phyloP scores from a whole-genome alignment of 371 early-diverging fungal species.

The Cokeromyces recurvatus region DNA sequence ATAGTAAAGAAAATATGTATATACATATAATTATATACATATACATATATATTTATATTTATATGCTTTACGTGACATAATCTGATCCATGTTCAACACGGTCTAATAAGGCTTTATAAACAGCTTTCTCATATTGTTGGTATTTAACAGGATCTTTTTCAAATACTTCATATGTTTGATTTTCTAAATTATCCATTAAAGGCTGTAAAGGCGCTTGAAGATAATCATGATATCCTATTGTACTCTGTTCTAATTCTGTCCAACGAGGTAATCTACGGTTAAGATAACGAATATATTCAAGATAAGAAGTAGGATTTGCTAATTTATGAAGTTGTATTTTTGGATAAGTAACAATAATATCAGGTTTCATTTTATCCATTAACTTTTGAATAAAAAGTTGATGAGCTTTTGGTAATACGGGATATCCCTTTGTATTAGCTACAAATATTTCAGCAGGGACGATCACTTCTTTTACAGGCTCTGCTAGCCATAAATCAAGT shows the following conservation, averaged over 20 bases:
- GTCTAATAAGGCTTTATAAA: slow-evolving; percentile 54
- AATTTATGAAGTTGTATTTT: slow-evolving; percentile 21
- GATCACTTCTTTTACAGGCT: slow-evolving; percentile 76
- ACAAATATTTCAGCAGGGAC: slow-evolving; percentile 72
- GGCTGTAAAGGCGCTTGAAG: slow-evolving; percentile 89
- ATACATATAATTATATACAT: too few species aligned
- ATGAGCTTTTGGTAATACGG: slow-evolving; percentile 77
- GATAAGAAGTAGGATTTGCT: slow-evolving; percentile 41
- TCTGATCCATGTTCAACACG: slow-evolving; percentile 40
- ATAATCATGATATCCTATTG: slow-evolving; percentile 81
- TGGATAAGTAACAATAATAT: slow-evolving; percentile 49
- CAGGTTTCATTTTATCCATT: slow-evolving; percentile 55
- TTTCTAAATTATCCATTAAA: slow-evolving; percentile 89
- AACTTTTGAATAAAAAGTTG: slow-evolving; percentile 65
- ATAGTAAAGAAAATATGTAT: too few species aligned
- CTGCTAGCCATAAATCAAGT: slow-evolving; percentile 79
- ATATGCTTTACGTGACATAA: slow-evolving; percentile 38
- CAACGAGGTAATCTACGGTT: slow-evolving; percentile 57
- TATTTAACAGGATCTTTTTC: slow-evolving; percentile 93
- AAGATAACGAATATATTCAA: slow-evolving; percentile 71
- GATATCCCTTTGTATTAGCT: slow-evolving; percentile 76
- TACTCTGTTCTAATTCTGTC: slow-evolving; percentile 66
- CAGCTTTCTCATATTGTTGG: slow-evolving; percentile 78
- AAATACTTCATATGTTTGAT: slow-evolving; percentile 90
- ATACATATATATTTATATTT: too few species aligned